Conservation (phyloP, 805 yeast species). For the Suhomyces pyralidae region DNA sequence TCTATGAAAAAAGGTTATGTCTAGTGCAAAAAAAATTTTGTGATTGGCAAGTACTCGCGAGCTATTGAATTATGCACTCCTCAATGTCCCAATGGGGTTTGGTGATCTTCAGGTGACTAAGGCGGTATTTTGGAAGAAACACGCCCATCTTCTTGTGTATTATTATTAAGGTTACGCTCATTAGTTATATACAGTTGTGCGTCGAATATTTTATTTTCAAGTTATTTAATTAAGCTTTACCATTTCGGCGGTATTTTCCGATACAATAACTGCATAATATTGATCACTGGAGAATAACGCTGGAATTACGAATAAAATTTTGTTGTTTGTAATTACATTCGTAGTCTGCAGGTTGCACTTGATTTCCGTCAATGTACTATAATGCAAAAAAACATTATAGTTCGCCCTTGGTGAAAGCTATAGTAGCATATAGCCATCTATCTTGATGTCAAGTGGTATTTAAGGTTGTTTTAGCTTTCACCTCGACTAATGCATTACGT, state of each 20-base stretch:
- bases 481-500: background rate
- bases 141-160: background rate
- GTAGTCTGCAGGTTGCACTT: background rate
- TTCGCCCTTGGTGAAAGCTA: background rate
- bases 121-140: background rate
- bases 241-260: background rate
- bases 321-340: background rate
- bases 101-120: background rate
- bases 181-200: background rate
- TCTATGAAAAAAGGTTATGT: background rate
- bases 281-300: background rate
- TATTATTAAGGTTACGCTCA: background rate
- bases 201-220: background rate
- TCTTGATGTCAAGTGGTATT: background rate
- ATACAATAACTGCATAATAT: background rate
- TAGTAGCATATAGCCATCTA: background rate
- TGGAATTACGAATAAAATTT: too few species aligned
- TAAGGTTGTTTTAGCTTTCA: background rate
- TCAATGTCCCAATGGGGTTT: background rate
- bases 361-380: background rate
- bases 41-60: background rate
- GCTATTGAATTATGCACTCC: background rate
- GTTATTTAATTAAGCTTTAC: background rate
- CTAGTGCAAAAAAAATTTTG: background rate
- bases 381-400: background rate